A percentile compares a stretch with the other conserved stretches of the same genome.
Evolutionary conservation across 495 filamentous ascomycete species (phyloP).

Genomic region (Penicillium pancosmium): DNA sequence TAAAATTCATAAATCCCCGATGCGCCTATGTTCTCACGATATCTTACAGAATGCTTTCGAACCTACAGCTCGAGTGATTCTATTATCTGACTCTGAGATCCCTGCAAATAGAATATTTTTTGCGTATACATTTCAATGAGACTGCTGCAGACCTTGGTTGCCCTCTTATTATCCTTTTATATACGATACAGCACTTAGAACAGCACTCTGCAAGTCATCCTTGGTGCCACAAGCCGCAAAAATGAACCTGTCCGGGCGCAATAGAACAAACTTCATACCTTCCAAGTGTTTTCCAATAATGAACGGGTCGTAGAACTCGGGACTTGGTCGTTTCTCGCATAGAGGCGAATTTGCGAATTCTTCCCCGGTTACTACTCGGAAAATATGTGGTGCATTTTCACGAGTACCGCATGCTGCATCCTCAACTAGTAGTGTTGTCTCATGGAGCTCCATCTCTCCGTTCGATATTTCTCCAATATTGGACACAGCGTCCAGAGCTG

Average conservation of each 20-base stretch:
- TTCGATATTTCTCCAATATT: slow-evolving; percentile 18
- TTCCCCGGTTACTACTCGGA: slow-evolving; percentile 21
- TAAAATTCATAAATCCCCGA: background rate
- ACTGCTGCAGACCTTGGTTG: background rate
- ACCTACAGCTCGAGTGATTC: no score
- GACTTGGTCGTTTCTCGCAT: slow-evolving; percentile 25
- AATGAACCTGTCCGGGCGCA: slow-evolving; percentile 32
- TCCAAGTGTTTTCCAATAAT: slow-evolving; percentile 21
- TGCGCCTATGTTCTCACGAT: no score
- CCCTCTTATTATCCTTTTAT: background rate
- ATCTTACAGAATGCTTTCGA: no score
- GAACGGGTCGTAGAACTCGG: slow-evolving; percentile 20
- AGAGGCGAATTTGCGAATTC: slow-evolving; percentile 27
- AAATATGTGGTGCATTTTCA: slow-evolving; percentile 3
- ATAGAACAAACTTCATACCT: slow-evolving; percentile 20
- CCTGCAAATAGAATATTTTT: background rate
- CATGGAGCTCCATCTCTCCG: slow-evolving; percentile 16
- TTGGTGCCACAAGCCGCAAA: slow-evolving; percentile 25
- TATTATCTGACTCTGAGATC: no score
- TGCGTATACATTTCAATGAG: background rate
- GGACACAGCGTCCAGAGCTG: slow-evolving; percentile 7
- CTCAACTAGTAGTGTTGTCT: slow-evolving; percentile 24
- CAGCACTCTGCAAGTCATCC: slow-evolving; percentile 13
- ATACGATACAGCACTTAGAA: background rate
- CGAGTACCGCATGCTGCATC: background rate